Conservation (phyloP, 1,139 yeast genomes). For the Pneumocystis oryctolagi region DNA sequence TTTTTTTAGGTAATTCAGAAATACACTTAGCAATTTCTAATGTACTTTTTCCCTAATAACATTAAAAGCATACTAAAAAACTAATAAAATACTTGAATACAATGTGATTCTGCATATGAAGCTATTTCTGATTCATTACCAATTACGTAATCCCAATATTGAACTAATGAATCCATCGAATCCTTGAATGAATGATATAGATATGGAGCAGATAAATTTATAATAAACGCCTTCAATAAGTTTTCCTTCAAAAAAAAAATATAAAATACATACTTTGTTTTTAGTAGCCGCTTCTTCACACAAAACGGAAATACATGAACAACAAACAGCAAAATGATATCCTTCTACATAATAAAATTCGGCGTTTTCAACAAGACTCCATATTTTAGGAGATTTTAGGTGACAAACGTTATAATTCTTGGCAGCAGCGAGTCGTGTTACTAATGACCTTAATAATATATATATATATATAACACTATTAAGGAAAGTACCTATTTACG, state of each 20-base stretch:
- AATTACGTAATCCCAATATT: slow-evolving; percentile 80
- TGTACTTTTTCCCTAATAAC: slow-evolving; percentile 45
- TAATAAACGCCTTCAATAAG: slow-evolving; percentile 37
- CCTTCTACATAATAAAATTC: slow-evolving; percentile 87
- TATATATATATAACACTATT: not conserved
- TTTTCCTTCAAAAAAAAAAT: not conserved
- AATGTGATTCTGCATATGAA: slow-evolving; percentile 79
- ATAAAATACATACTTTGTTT: slow-evolving; percentile 34
- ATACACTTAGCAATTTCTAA: slow-evolving; percentile 67
- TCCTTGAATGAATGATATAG: slow-evolving; percentile 91
- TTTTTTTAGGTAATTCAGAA: slow-evolving; percentile 65
- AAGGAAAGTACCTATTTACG: slow-evolving; percentile 20
- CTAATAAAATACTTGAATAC: slow-evolving; percentile 15
- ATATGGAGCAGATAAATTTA: slow-evolving; percentile 94
- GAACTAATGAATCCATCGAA: slow-evolving; percentile 62
- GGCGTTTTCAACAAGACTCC: slow-evolving; percentile 73
- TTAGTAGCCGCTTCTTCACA: slow-evolving; percentile 82
- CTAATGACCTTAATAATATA: slow-evolving; percentile 62
- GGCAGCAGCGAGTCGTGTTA: slow-evolving; percentile 94
- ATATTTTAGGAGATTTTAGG: slow-evolving; percentile 76
- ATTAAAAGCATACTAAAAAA: slow-evolving; percentile 13
- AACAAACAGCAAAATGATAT: slow-evolving; percentile 93
- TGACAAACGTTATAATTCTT: slow-evolving; percentile 88
- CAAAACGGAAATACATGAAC: slow-evolving; percentile 75
- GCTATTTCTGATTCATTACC: slow-evolving; percentile 97